Evolutionary conservation across 1,284 basidiomycete species (phyloP), one percentile per base, ranked within the genome.

Genomic region (Caloboletus inedulis): DNA sequence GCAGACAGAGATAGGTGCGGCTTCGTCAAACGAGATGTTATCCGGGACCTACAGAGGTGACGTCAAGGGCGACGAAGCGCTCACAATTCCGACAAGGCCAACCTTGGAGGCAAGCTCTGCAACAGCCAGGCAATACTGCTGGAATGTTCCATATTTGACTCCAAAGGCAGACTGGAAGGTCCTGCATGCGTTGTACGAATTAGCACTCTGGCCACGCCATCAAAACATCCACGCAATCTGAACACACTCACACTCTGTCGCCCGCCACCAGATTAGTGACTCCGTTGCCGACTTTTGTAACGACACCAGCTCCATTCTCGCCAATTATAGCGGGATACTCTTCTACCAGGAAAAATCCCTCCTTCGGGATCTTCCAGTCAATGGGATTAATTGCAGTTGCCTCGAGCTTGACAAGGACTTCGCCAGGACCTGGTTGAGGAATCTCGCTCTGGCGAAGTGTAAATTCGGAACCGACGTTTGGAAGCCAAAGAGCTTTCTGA

Each of bases 21-120:
- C 69, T 54, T 69, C 68, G 8, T 80, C 78, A 49, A 77, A 76
- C 2, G 76, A 72, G 21, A 80, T 51, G 21, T 72, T 74, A 5
- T 64, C 53, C 0, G 74, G 74, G 10, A 75, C 64, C 71, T 79
- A 53, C 8, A 29, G 18, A 7, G 31, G 12, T 12, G 2, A 9
- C 16, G 43, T 43, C n/a, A 27, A 40, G 2, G 44, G 10, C 13
- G 40, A 44, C 19, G 14, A 52, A 25, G 16, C n/a, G 9, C n/a
- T 12, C 23, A 14, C 9, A 9, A 43, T 31, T 29, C 14, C 18
- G 10, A 25, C n/a, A 9, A 35, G 29, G 18, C 59, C 23, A 44
- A 75, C 75, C 63, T 77, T 77, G 7, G 69, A 66, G 30, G 69
- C 63, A 3, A 74, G 59, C 1, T 69, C 67, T 10, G 73, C 69